phyloP scores from a whole-genome alignment of 345 rosid genomes.

The Eucalyptus globulus region DNA sequence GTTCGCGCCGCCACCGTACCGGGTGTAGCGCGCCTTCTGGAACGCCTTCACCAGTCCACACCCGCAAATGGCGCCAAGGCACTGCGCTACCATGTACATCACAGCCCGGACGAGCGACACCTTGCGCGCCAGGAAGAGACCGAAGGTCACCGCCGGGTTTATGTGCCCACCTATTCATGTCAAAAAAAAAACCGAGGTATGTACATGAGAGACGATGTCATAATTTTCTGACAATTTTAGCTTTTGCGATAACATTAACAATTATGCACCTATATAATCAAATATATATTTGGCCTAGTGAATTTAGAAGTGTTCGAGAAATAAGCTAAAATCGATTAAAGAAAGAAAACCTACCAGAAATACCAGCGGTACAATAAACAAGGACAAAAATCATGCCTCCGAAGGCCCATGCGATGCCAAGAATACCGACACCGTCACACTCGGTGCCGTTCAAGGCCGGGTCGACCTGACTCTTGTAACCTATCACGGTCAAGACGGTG shows the following conservation, averaged over 20 bases:
- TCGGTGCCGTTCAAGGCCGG: neutral
- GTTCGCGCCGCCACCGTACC: constrained; percentile 42
- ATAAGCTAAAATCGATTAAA: neutral
- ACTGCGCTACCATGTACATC: constrained; percentile 54
- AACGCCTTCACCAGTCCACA: constrained; percentile 52
- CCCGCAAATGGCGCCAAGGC: constrained; percentile 62
- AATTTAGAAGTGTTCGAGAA: neutral
- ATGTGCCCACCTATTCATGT: constrained; percentile 34
- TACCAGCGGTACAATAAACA: constrained; percentile 88
- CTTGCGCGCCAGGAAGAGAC: constrained; percentile 44
- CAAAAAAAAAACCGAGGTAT: neutral
- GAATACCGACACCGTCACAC: constrained; percentile 78
- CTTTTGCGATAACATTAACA: neutral
- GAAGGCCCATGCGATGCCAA: constrained; percentile 94
- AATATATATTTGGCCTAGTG: neutral
- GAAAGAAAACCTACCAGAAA: constrained; percentile 40
- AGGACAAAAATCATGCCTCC: constrained; percentile 97
- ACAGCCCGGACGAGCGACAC: constrained; percentile 39
- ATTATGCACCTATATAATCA: neutral
- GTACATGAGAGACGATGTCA: neutral
- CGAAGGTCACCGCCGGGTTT: constrained; percentile 57
- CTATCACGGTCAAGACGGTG: constrained; percentile 70
- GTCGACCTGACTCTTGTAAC: constrained; percentile 54
- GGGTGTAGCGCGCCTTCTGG: constrained; percentile 11
- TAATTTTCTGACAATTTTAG: neutral